These are phyloP conservation scores for Thuidium tamariscinum DNA, from an alignment of 225 moss, liverwort and hornwort genomes.

Conservation along the genomic window DNA sequence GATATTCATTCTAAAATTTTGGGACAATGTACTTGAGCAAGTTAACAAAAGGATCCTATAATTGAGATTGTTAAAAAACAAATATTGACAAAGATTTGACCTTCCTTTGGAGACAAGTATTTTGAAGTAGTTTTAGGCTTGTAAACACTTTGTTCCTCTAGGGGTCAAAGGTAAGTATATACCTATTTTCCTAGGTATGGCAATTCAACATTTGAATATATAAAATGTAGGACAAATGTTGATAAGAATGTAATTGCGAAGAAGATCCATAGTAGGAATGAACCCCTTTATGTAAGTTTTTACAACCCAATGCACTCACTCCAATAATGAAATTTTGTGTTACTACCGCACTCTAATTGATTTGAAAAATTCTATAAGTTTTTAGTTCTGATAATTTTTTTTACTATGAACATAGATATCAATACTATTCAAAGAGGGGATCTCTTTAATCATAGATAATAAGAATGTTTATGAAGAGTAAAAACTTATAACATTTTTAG, in stretches of 20 bases:
- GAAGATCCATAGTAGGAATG: not conserved
- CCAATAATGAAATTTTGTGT: not conserved
- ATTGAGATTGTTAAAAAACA: no score
- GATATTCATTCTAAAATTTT: no score
- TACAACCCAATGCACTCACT: rapidly evolving
- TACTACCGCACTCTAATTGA: not conserved
- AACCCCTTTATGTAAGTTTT: no score
- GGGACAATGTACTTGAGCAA: no score
- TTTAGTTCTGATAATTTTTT: rapidly evolving
- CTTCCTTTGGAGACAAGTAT: no score
- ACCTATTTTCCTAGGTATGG: no score
- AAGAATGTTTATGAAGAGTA: no score
- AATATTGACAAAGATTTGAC: no score
- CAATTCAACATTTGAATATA: rapidly evolving
- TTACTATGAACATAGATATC: not conserved
- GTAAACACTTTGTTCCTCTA: no score
- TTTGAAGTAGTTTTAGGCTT: no score
- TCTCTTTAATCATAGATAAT: not conserved
- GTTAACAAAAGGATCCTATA: no score
- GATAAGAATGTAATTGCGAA: rapidly evolving
- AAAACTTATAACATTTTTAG: not conserved
- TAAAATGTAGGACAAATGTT: rapidly evolving
- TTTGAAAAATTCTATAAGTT: not conserved
- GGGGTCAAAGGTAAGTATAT: not conserved
- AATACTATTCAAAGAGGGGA: not conserved